Evolutionary conservation across 2,329 filamentous ascomycete genomes (phyloP), one percentile per base, ranked within the genome.

Genomic region (Decorospora gaudefroyi): DNA sequence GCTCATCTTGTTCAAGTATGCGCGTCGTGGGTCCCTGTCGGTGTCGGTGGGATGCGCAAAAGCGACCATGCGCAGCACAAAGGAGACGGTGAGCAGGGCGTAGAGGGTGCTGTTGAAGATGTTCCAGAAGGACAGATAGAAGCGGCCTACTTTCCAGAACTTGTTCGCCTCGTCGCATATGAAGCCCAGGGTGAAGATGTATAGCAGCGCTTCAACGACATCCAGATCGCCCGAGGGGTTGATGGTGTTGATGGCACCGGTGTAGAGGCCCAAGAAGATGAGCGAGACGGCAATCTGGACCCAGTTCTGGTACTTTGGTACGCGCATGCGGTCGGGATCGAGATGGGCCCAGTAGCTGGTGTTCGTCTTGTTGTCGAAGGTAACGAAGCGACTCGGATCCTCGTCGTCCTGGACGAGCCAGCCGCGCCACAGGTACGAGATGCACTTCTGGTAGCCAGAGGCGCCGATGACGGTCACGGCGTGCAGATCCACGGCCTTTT

Each of bases 371-470:
- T 89, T 78, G 57, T 85, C 83, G 76, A 95, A 99, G 64, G 91
- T 86, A 40, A 96, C 80, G 66, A 99, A 99, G 38, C 84, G 84
- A n/a, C 85, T 84, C 0, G 92, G 87, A 59, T 97, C 91, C 35
- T 91, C 80, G 59, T 96, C 90, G 56, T 96, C 90, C 68, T 99
- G 93, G n/a, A 96, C 85, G 6, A 97, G 77, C 93, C 93, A 99
- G 15, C 93, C 93, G 50, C 84, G 83, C 93, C 93, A 99, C 6
- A 99, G 83, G 65, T 95, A 90, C 51, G 80, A 83, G 62, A 97
- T 90, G 66, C 92, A 97, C 73, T 95, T 96, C 61, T 97, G 93
- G 69, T 97, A 99, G 17, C 93, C 92, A 0, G 89, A 90, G 0
- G 88, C 92, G 2, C 90, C 90, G 51, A 97, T 97, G 33, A 99